phyloP scores from a whole-genome alignment of 495 filamentous ascomycete species.

The Lasiosphaeria ovina region DNA sequence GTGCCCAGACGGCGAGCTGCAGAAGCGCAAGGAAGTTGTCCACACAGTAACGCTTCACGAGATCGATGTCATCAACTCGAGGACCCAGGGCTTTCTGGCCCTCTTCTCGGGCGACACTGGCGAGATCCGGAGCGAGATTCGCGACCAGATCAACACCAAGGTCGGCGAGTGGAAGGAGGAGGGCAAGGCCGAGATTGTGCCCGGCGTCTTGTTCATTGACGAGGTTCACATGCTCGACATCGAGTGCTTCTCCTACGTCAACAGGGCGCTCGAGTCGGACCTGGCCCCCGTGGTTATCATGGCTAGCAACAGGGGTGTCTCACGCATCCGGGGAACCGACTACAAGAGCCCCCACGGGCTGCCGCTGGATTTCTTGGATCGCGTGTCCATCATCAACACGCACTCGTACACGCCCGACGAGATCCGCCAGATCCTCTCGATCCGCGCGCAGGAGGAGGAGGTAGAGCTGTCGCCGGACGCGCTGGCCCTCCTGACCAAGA shows the following conservation, averaged over 20 bases:
- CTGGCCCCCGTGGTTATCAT: slow-evolving; percentile 98
- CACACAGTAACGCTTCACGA: slow-evolving; percentile 97
- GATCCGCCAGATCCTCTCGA: slow-evolving; percentile 83
- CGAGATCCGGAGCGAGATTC: slow-evolving; percentile 94
- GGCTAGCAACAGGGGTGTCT: slow-evolving; percentile 94
- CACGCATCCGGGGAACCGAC: slow-evolving; percentile 89
- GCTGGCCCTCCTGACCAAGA: slow-evolving; percentile 87
- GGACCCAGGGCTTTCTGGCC: slow-evolving; percentile 93
- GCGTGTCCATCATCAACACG: slow-evolving; percentile 94
- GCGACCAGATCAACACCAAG: slow-evolving; percentile 98
- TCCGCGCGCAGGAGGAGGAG: slow-evolving; percentile 93
- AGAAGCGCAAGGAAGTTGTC: slow-evolving; percentile 94
- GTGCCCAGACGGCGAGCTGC: slow-evolving; percentile 97
- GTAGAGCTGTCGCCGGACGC: slow-evolving; percentile 87
- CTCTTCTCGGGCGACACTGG: slow-evolving; percentile 97
- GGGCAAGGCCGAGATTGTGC: slow-evolving; percentile 96
- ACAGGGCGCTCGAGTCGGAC: slow-evolving; percentile 90
- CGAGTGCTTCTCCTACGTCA: slow-evolving; percentile 98
- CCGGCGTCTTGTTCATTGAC: slow-evolving; percentile 96
- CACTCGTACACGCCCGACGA: slow-evolving; percentile 83
- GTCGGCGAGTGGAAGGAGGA: slow-evolving; percentile 99
- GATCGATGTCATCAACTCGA: slow-evolving; percentile 98
- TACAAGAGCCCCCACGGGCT: slow-evolving; percentile 90
- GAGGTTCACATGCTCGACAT: slow-evolving; percentile 99
- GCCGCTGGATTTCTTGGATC: slow-evolving; percentile 93